Evolutionary conservation across 2,329 filamentous ascomycete genomes (phyloP), one percentile per base, ranked within the genome.

Genomic region (Exophiala spinifera): DNA sequence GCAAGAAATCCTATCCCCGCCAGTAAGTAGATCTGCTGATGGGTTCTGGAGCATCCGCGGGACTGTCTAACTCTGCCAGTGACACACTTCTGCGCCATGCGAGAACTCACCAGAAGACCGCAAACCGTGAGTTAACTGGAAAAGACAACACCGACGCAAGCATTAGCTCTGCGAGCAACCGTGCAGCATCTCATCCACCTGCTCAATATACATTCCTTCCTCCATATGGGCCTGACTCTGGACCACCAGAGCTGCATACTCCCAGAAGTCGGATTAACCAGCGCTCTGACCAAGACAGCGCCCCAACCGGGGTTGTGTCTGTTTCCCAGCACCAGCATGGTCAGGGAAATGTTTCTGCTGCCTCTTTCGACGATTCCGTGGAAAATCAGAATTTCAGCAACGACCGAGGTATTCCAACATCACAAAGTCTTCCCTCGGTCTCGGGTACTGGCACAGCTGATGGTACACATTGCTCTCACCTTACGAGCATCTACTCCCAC

Each of bases 1-100:
- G 66, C 50, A 44, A 50, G 3, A 66, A 67, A 43, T 25, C 51
- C 2, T 68, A 66, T 46, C 62, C 59, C 51, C 62, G 66, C 43
- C 55, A 66, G 65, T 67, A 58, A 51, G 54, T 57, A 17, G 7
- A 31, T 11, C n/a, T n/a, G n/a, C n/a, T n/a, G n/a, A n/a, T n/a
- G n/a, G n/a, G n/a, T n/a, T n/a, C n/a, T n/a, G n/a, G n/a, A n/a
- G n/a, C n/a, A n/a, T n/a, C n/a, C n/a, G n/a, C n/a, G n/a, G n/a
- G n/a, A n/a, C n/a, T n/a, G n/a, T n/a, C n/a, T n/a, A n/a, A n/a
- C n/a, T n/a, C n/a, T n/a, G 11, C 13, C 17, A 49, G 54, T 42
- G 54, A 56, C 25, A 56, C 54, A 17, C 49, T 56, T 25, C 40
- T 56, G 14, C 50, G 50, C 3, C 55, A 53, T 45, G 20, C 46